Base-by-base conservation (phyloP, 257 asterid genomes). In the Nicotiana benthamiana region DNA sequence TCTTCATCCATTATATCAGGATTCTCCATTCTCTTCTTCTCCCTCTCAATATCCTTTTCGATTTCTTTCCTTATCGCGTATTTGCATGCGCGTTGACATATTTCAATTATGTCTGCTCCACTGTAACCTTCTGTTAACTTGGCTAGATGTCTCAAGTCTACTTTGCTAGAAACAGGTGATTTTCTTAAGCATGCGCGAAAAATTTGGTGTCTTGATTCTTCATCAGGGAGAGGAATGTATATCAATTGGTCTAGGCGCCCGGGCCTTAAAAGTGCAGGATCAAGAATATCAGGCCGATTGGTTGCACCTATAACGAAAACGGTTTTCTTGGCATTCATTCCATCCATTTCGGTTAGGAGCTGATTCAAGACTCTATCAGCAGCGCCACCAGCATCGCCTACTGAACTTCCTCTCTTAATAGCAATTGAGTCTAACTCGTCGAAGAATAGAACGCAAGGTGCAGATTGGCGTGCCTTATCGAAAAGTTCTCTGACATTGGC, bases 401-500 rank as follows among this genome's bases (percentile, higher is more conserved):
- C 84, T 75, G 90, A 89, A 83, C 89, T 79, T 57, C 94, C 94
- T 82, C 94, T 89, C 90, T 87, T 88, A 82, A 90, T 88, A 52
- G 94, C 94, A 76, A 89, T 89, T 18, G 94, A 90, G 80, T 90
- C 94, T 1, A 89, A 92, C 82, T 90, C 92, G 60, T 91, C 93
- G 83, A 89, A 91, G 90, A 91, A 91, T 75, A 91, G 91, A 61
- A 87, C 91, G 80, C 93, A 91, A 16, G 93, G 94, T 52, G 92
- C 94, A 70, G 94, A 91, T 82, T 86, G 90, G 67, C 94, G 87
- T 59, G 94, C 94, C 84, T 90, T 90, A 83, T 89, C 92, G 57
- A 90, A 90, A 75, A 90, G 89, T 82, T 90, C 92, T 24, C 93
- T 89, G 57, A 90, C 93, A 83, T 90, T 90, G n/a, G 94, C 93